A percentile compares a stretch with the other conserved stretches of the same genome.
These are phyloP conservation scores for Trichosporon faecale DNA, from an alignment of 1,284 basidiomycete species.

Conservation along the genomic window DNA sequence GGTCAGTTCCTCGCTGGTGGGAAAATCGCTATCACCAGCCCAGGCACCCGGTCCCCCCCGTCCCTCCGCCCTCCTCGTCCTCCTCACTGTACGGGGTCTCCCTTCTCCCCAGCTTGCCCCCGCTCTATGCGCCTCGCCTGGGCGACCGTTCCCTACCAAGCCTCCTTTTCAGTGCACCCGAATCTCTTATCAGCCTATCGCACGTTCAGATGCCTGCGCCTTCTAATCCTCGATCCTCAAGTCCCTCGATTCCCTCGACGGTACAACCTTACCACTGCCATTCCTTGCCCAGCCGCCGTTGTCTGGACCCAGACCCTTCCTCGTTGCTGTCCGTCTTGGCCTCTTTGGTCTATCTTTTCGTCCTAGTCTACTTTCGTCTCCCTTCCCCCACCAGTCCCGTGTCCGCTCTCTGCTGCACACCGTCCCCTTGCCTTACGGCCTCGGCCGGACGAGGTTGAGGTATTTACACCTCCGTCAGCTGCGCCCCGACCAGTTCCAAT, in stretches of 20 bases:
- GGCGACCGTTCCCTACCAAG: background rate
- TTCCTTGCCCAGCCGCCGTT: background rate
- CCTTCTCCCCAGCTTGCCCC: background rate
- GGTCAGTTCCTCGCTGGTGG: background rate
- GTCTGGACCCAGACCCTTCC: background rate
- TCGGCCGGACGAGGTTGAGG: background rate
- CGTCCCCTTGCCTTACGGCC: background rate
- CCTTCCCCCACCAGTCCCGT: background rate
- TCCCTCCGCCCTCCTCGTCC: background rate
- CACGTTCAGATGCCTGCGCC: background rate
- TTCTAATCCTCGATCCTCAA: background rate
- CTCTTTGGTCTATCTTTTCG: background rate
- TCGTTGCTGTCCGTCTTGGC: background rate
- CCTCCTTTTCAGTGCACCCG: background rate
- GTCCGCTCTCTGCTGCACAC: background rate
- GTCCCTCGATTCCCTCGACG: background rate
- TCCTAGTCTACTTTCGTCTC: background rate
- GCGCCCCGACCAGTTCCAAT: background rate
- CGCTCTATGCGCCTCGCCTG: background rate
- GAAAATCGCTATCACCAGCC: conserved; percentile 2
- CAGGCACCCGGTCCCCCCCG: conserved; percentile 8
- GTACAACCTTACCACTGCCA: background rate
- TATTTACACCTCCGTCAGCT: background rate
- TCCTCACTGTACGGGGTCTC: background rate
- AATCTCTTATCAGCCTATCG: conserved; percentile 9